Evolutionary conservation across 2,329 filamentous ascomycete species (phyloP).

Genomic region (Beauveria sp.): DNA sequence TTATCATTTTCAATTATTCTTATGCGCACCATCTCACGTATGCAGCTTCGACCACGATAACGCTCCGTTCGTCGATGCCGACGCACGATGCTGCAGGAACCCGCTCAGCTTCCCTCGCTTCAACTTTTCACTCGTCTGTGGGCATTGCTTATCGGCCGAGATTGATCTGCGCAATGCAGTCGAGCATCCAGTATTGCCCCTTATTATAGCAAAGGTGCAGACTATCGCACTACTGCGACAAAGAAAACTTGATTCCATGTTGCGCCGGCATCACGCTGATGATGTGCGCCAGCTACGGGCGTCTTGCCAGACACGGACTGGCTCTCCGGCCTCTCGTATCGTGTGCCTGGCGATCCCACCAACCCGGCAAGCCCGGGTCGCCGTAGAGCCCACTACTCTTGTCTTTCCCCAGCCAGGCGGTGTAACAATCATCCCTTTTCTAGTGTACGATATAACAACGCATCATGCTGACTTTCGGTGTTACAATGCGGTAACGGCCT

Average conservation of each 20-base stretch:
- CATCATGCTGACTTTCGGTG: not conserved
- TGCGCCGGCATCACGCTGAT: not conserved
- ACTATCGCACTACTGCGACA: not conserved
- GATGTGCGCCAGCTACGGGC: not conserved
- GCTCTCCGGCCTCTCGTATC: not conserved
- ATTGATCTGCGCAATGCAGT: not conserved
- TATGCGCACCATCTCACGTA: not conserved
- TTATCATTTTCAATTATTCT: not conserved
- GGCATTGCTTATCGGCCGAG: not conserved
- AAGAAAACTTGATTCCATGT: not conserved
- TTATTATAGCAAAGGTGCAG: not conserved
- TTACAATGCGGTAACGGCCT: not conserved
- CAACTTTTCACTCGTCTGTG: not conserved
- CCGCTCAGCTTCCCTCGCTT: not conserved
- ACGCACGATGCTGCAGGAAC: constrained; percentile 2
- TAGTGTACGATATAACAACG: not conserved
- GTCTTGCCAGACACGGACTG: constrained; percentile 1
- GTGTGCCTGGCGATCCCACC: constrained; percentile 7
- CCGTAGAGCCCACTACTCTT: not conserved
- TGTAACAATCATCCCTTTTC: not conserved
- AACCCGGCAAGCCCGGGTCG: too few species aligned
- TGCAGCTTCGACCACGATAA: not conserved
- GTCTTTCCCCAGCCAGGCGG: not conserved
- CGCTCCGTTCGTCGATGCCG: not conserved
- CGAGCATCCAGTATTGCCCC: not conserved